Conservation (phyloP, 2,329 filamentous ascomycete genomes). For the Aureobasidium sp. region DNA sequence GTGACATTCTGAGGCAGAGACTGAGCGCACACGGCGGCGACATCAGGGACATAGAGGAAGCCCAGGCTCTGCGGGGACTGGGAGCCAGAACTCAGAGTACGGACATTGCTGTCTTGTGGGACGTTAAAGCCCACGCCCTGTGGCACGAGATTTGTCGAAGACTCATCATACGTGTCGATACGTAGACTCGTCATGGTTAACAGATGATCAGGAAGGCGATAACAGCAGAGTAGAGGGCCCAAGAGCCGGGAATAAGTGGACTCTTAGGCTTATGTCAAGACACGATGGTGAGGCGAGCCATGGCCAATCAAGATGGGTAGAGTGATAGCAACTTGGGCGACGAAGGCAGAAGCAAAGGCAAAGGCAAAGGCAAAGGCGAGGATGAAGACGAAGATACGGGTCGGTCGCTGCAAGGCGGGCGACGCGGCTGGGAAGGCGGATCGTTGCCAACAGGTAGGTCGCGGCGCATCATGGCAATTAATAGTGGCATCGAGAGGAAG, state of each 20-base stretch:
- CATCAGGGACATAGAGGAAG: slow-evolving; percentile 76
- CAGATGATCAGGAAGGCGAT: neutral
- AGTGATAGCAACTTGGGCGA: neutral
- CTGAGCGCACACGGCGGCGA: slow-evolving; percentile 55
- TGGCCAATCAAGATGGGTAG: neutral
- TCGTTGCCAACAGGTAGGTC: neutral
- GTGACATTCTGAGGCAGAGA: slow-evolving; percentile 72
- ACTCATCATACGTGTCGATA: neutral
- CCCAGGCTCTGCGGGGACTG: slow-evolving; percentile 59
- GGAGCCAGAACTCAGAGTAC: slow-evolving; percentile 66
- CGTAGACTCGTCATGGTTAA: neutral
- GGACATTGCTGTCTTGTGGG: slow-evolving; percentile 49
- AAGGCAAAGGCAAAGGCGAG: slow-evolving; percentile 16
- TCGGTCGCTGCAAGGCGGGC: neutral
- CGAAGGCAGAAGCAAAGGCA: neutral
- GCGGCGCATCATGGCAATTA: neutral
- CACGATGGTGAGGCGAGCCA: neutral
- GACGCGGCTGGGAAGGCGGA: neutral
- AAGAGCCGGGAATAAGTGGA: neutral
- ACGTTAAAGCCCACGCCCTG: neutral
- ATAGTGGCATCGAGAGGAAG: neutral
- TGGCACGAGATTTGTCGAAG: neutral
- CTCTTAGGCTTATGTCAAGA: neutral
- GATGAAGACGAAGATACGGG: neutral
- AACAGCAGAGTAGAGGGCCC: neutral